These are phyloP conservation scores for Macrolepiota fuliginosa DNA, from an alignment of 768 basidiomycete species.

Conservation along the genomic window DNA sequence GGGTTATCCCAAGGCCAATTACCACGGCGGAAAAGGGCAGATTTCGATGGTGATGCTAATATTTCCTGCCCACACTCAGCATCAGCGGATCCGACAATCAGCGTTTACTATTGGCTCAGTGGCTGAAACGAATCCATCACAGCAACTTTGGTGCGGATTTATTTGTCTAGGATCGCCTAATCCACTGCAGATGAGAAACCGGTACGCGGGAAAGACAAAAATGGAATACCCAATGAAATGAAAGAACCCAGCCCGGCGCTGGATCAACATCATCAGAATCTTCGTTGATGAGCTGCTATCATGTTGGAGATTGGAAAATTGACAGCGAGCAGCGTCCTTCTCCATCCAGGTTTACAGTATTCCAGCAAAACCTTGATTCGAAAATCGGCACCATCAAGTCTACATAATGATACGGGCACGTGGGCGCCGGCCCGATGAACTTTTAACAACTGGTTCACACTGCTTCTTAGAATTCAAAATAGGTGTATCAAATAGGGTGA, in stretches of 20 bases:
- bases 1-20: background rate
- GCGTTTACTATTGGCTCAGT: background rate
- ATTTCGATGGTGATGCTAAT: conserved; percentile 7
- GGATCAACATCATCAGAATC: conserved; percentile 8
- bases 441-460: background rate
- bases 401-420: background rate
- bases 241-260: conserved; percentile 1
- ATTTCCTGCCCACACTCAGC: conserved; percentile 2
- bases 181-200: conserved; percentile 5
- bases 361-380: conserved; percentile 14
- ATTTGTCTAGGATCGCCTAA: background rate
- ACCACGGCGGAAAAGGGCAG: background rate
- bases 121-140: conserved; percentile 9
- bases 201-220: background rate
- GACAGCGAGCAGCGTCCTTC: background rate
- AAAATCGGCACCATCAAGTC: background rate
- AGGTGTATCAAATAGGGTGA: background rate
- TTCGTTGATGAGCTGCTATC: conserved; percentile 7
- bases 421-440: background rate
- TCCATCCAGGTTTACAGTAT: conserved; percentile 12
- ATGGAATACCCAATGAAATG: conserved; percentile 3
- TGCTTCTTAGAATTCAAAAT: background rate
- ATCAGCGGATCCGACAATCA: conserved; percentile 10
- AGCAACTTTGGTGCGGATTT: background rate
- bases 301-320: background rate